Conservation (phyloP, 2,329 filamentous ascomycete species). For the Cadophora luteo-olivacea region DNA sequence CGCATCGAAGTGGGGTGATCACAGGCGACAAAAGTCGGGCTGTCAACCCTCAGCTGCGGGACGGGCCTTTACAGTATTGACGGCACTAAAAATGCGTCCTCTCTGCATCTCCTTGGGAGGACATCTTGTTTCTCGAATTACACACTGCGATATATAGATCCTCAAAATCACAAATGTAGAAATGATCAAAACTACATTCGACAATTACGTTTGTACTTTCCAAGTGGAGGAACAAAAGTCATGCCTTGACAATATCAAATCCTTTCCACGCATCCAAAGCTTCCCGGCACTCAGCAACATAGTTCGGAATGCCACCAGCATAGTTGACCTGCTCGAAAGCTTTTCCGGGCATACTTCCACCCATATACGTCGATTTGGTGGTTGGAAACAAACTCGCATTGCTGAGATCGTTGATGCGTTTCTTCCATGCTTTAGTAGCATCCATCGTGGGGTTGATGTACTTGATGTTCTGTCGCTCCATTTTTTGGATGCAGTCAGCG, state of each 20-base stretch:
- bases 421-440: slow-evolving; percentile 56
- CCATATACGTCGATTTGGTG: slow-evolving; percentile 60
- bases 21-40: too few relatives aligned
- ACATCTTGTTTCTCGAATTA: too few relatives aligned
- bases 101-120: too few relatives aligned
- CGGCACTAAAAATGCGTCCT: too few relatives aligned
- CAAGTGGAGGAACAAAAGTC: too few relatives aligned
- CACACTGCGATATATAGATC: too few relatives aligned
- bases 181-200: too few relatives aligned
- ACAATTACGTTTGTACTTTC: too few relatives aligned
- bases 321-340: slow-evolving; percentile 58
- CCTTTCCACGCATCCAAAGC: slow-evolving; percentile 48
- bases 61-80: too few relatives aligned
- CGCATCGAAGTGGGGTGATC: too few relatives aligned
- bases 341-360: slow-evolving; percentile 61
- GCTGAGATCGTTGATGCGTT: slow-evolving; percentile 54
- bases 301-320: slow-evolving; percentile 41
- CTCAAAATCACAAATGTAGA: too few relatives aligned
- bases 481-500: slow-evolving; percentile 55
- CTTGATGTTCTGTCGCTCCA: slow-evolving; percentile 53
- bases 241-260: slow-evolving; percentile 37
- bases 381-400: slow-evolving; percentile 56
- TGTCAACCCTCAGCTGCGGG: too few relatives aligned
- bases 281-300: slow-evolving; percentile 31
- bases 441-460: slow-evolving; percentile 57